A percentile compares a stretch with the other conserved stretches of the same genome.
Conservation (phyloP, 345 rosid species). For the Chamaenerion angustifolium region DNA sequence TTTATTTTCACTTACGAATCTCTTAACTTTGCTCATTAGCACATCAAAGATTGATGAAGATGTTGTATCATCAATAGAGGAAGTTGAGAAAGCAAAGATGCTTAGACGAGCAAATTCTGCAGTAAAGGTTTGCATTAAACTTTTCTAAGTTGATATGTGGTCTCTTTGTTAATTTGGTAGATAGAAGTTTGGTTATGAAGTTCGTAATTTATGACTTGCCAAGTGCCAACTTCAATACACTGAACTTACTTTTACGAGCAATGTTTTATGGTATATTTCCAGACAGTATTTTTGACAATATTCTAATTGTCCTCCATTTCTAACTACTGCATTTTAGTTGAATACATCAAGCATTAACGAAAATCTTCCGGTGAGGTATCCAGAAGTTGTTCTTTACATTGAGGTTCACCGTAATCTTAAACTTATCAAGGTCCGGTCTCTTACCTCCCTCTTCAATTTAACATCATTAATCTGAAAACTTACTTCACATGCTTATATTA, state of each 20-base stretch:
- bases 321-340: constrained; percentile 15
- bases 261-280: too few relatives aligned
- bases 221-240: too few relatives aligned
- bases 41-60: constrained; percentile 20
- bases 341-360: constrained; percentile 31
- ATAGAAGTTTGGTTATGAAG: too few relatives aligned
- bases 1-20: not conserved
- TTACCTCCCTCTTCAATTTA: constrained; percentile 2
- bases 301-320: constrained; percentile 1
- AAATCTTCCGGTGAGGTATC: constrained; percentile 20
- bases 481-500: too few relatives aligned
- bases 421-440: constrained; percentile 35
- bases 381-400: constrained; percentile 57
- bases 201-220: too few relatives aligned
- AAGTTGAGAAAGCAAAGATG: not conserved
- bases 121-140: too few relatives aligned
- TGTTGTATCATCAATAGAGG: constrained; percentile 8
- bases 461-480: not conserved
- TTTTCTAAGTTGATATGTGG: too few relatives aligned
- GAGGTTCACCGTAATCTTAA: constrained; percentile 48
- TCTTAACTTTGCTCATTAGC: constrained; percentile 15
- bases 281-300: not conserved
- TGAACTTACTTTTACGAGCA: too few relatives aligned
- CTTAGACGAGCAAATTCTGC: too few relatives aligned
- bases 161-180: too few relatives aligned